These are phyloP conservation scores for Candida krabiensis DNA, from an alignment of 805 yeast genomes.

Conservation along the genomic window DNA sequence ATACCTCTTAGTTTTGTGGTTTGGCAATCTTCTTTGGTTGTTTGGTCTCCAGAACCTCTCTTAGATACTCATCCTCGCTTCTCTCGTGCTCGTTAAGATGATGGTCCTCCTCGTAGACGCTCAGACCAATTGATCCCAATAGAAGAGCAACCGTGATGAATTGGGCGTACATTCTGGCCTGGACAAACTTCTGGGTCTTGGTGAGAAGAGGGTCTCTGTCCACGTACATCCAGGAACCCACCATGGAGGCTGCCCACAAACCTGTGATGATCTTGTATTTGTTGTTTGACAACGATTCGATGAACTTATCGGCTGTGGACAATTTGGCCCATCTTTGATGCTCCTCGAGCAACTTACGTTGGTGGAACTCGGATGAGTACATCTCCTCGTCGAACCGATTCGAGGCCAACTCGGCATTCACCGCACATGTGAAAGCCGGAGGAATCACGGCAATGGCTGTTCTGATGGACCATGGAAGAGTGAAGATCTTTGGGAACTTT, in stretches of 20 bases:
- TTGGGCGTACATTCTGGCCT: conserved; percentile 91
- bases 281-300: conserved; percentile 50
- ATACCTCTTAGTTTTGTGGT: too few relatives aligned
- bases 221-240: conserved; percentile 74
- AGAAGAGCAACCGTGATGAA: conserved; percentile 71
- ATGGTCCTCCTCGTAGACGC: conserved; percentile 62
- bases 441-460: conserved; percentile 72
- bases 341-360: conserved; percentile 43
- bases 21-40: conserved; percentile 4
- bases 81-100: conserved; percentile 37
- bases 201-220: conserved; percentile 76
- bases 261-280: conserved; percentile 69
- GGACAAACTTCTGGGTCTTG: conserved; percentile 76
- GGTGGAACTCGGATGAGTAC: conserved; percentile 51
- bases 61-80: conserved; percentile 44
- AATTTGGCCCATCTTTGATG: conserved; percentile 51
- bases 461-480: conserved; percentile 54
- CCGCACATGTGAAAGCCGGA: conserved; percentile 58
- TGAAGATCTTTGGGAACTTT: conserved; percentile 43
- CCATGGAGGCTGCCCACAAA: conserved; percentile 79
- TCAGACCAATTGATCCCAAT: conserved; percentile 65
- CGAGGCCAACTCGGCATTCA: conserved; percentile 72
- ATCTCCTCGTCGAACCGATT: conserved; percentile 58
- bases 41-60: conserved; percentile 33
- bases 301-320: conserved; percentile 47